Evolutionary conservation across 2,329 filamentous ascomycete genomes (phyloP).

Genomic region (Curvularia eragrostidis): DNA sequence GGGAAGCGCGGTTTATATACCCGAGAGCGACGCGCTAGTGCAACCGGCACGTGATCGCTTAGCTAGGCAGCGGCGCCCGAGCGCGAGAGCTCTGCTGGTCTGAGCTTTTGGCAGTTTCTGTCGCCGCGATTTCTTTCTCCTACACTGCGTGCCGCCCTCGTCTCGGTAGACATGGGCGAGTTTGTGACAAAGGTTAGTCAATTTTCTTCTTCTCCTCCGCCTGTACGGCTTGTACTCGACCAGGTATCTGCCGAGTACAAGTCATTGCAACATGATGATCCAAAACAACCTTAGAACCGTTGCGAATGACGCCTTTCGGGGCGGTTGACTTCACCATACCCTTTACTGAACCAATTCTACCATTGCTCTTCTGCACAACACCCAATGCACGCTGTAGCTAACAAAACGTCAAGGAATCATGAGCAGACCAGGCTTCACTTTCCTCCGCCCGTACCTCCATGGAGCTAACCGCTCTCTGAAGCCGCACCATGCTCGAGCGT

Average conservation of each 20-base stretch:
- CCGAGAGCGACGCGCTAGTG: not conserved
- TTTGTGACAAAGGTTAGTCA: constrained; percentile 10
- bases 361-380: not conserved
- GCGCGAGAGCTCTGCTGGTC: not conserved
- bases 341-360: constrained; percentile 41
- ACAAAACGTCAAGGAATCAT: constrained; percentile 51
- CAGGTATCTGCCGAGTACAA: no score
- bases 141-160: constrained; percentile 7
- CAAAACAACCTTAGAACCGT: constrained; percentile 64
- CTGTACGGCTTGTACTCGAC: not conserved
- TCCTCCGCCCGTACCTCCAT: constrained; percentile 64
- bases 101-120: constrained; percentile 9
- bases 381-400: constrained; percentile 36
- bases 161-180: constrained; percentile 12
- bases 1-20: not conserved
- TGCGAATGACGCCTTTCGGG: constrained; percentile 66
- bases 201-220: not conserved
- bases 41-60: not conserved
- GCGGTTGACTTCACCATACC: constrained; percentile 58
- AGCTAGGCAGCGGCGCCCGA: not conserved
- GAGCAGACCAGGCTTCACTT: constrained; percentile 57
- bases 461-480: constrained; percentile 49
- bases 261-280: constrained; percentile 40
- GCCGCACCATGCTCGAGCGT: constrained; percentile 59
- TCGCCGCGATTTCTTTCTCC: not conserved